Evolutionary conservation across 805 yeast species (phyloP).

Genomic region (Schizosaccharomyces cryophilus): DNA sequence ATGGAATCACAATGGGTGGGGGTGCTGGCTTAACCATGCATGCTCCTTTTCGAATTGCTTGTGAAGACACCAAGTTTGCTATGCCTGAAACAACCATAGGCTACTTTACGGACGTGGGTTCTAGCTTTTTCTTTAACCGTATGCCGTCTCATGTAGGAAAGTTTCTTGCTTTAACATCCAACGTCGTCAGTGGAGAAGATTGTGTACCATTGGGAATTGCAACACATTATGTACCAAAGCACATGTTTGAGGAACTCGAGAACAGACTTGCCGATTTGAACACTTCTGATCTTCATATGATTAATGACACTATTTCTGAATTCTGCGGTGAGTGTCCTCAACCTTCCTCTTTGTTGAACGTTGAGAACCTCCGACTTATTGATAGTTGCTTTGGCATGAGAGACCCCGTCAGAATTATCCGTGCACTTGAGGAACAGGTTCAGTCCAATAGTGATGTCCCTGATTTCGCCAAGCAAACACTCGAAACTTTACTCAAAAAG

Average conservation of each 20-base stretch:
- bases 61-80: constrained; percentile 72
- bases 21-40: constrained; percentile 86
- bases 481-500: constrained; percentile 32
- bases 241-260: constrained; percentile 34
- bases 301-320: constrained; percentile 3
- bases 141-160: constrained; percentile 64
- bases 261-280: constrained; percentile 41
- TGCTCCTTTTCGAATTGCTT: constrained; percentile 78
- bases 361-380: constrained; percentile 18
- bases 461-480: constrained; percentile 38
- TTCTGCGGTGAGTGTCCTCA: neutral
- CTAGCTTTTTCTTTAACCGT: constrained; percentile 67
- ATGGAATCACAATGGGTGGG: constrained; percentile 92
- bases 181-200: constrained; percentile 50
- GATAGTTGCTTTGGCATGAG: constrained; percentile 8
- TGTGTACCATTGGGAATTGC: constrained; percentile 67
- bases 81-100: constrained; percentile 98
- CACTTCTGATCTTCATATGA: neutral
- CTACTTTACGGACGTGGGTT: constrained; percentile 87
- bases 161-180: constrained; percentile 71
- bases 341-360: constrained; percentile 7
- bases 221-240: constrained; percentile 63
- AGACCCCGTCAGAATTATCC: constrained; percentile 21
- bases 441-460: constrained; percentile 39
- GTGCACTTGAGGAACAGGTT: constrained; percentile 55